phyloP scores from a whole-genome alignment of 805 yeast genomes.

The Metschnikowia colocasiae region DNA sequence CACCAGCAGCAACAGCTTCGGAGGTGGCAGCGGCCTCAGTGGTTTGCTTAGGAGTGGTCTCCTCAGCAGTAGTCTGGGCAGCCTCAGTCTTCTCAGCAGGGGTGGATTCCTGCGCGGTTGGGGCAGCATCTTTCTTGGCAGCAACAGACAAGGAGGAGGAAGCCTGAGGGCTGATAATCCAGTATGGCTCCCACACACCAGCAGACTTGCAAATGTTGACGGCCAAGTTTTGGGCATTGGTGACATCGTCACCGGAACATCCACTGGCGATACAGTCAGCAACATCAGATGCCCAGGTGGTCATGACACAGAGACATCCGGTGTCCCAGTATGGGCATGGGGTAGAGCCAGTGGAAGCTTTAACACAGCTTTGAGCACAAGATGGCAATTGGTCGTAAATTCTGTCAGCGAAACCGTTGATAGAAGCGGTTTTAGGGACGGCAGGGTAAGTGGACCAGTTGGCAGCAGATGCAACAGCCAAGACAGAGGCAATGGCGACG shows the following conservation, averaged over 20 bases:
- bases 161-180: slow-evolving; percentile 26
- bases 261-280: slow-evolving; percentile 31
- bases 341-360: slow-evolving; percentile 29
- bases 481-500: slow-evolving; percentile 14
- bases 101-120: slow-evolving; percentile 16
- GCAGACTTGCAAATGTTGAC: slow-evolving; percentile 31
- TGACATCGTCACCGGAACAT: slow-evolving; percentile 30
- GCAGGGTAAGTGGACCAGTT: slow-evolving; percentile 31
- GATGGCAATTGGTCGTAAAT: slow-evolving; percentile 32
- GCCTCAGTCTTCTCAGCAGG: slow-evolving; percentile 5
- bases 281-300: slow-evolving; percentile 29
- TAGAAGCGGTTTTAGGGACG: slow-evolving; percentile 38
- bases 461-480: slow-evolving; percentile 19
- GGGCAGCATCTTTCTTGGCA: slow-evolving; percentile 14
- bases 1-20: no score
- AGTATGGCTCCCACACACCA: slow-evolving; percentile 35
- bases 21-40: background rate
- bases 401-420: slow-evolving; percentile 41
- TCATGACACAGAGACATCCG: slow-evolving; percentile 44
- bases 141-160: slow-evolving; percentile 27
- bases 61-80: slow-evolving; percentile 5
- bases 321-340: slow-evolving; percentile 48
- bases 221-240: slow-evolving; percentile 29
- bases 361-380: slow-evolving; percentile 37
- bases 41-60: slow-evolving; percentile 5